Evolutionary conservation across 1,284 basidiomycete species (phyloP).

Genomic region (Serendipita sp.): DNA sequence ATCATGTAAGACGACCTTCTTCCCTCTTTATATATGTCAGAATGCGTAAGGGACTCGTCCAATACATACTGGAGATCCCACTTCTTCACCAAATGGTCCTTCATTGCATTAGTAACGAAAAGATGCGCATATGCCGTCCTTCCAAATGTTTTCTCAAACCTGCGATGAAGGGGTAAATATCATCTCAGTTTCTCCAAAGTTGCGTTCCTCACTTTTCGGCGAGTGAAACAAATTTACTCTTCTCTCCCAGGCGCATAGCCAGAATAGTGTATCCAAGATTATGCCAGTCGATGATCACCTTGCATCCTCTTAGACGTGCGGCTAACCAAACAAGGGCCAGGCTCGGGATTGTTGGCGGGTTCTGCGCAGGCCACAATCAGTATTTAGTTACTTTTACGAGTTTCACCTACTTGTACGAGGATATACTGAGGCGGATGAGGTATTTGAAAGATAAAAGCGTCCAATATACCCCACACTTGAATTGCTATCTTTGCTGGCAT

Average conservation of each 20-base stretch:
- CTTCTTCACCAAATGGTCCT: slow-evolving; percentile 47
- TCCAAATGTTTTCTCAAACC: slow-evolving; percentile 75
- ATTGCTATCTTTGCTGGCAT: slow-evolving; percentile 72
- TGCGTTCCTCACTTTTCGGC: slow-evolving; percentile 45
- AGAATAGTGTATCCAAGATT: slow-evolving; percentile 94
- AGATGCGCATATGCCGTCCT: slow-evolving; percentile 74
- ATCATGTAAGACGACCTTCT: slow-evolving; percentile 70
- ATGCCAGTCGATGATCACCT: slow-evolving; percentile 97
- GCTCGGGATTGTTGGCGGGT: slow-evolving; percentile 93
- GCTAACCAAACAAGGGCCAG: slow-evolving; percentile 74
- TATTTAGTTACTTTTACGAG: slow-evolving; percentile 8
- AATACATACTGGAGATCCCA: slow-evolving; percentile 64
- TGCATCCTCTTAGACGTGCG: slow-evolving; percentile 51
- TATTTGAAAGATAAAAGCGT: slow-evolving; percentile 46
- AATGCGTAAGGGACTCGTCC: background rate
- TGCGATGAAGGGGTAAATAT: slow-evolving; percentile 21
- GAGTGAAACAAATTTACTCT: slow-evolving; percentile 57
- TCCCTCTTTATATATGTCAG: slow-evolving; percentile 40
- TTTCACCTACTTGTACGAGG: slow-evolving; percentile 67
- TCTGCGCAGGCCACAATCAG: slow-evolving; percentile 36
- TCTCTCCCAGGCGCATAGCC: slow-evolving; percentile 58
- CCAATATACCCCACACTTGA: slow-evolving; percentile 52
- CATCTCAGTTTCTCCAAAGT: background rate
- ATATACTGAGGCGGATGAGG: slow-evolving; percentile 69
- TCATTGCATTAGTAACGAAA: slow-evolving; percentile 88